Conservation (phyloP, 2,329 filamentous ascomycete genomes). For the Teratosphaeriaceae sp. region DNA sequence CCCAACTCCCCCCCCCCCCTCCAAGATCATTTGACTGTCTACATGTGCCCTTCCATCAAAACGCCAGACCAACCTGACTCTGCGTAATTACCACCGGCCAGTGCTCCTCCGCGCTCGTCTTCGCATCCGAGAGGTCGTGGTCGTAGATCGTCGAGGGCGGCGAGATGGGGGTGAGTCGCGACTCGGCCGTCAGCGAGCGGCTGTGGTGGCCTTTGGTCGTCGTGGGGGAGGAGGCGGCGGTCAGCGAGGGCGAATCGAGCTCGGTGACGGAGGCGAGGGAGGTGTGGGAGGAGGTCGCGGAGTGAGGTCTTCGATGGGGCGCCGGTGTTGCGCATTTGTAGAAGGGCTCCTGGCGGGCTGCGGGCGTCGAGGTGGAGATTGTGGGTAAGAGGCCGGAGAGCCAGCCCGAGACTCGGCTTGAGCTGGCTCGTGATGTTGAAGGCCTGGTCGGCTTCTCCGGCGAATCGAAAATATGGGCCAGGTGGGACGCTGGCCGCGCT, state of each 20-base stretch:
- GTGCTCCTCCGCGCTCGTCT: slow-evolving; percentile 1
- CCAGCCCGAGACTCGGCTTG: slow-evolving; percentile 24
- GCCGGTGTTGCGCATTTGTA: slow-evolving; percentile 12
- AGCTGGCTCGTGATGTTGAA: slow-evolving; percentile 3
- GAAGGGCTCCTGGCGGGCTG: slow-evolving; percentile 16
- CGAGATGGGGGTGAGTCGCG: slow-evolving; percentile 6
- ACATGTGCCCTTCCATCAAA: slow-evolving; percentile 1
- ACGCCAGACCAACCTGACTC: slow-evolving; percentile 11
- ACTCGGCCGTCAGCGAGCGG: slow-evolving; percentile 19
- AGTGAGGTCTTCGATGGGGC: slow-evolving; percentile 9
- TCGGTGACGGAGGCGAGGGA: slow-evolving; percentile 19
- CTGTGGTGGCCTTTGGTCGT: slow-evolving; percentile 19
- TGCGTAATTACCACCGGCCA: slow-evolving; percentile 5
- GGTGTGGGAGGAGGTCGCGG: slow-evolving; percentile 15
- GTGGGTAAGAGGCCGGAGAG: slow-evolving; percentile 18
- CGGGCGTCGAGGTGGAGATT: slow-evolving; percentile 7
- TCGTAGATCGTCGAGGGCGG: slow-evolving; percentile 6
- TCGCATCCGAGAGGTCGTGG: not conserved
- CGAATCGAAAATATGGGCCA: not conserved
- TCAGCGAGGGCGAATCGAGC: slow-evolving; percentile 18
- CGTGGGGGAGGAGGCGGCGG: slow-evolving; percentile 15
- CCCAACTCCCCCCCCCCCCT: too few species aligned
- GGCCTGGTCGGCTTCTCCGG: not conserved
- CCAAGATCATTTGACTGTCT: too few species aligned
- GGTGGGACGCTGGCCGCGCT: slow-evolving; percentile 5